A percentile compares a stretch with the other conserved stretches of the same genome.
These are phyloP conservation scores for Chaetomium fimeti DNA, from an alignment of 495 filamentous ascomycete species.

Conservation along the genomic window DNA sequence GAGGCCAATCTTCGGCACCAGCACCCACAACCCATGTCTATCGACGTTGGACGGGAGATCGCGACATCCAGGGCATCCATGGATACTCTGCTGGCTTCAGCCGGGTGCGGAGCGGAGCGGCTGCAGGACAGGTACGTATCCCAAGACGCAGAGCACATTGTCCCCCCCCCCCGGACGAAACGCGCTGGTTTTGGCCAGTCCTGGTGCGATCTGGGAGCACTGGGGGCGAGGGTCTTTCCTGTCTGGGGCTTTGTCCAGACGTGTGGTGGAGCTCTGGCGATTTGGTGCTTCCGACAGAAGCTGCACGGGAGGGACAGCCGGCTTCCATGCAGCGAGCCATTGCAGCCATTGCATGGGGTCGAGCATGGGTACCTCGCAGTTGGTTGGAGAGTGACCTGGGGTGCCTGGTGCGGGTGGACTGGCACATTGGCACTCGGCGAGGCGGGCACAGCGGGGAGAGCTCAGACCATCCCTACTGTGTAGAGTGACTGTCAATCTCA, in stretches of 20 bases:
- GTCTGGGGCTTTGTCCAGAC: constrained; percentile 28
- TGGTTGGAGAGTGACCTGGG: not conserved
- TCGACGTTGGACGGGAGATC: constrained; percentile 30
- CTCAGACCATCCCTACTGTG: constrained; percentile 14
- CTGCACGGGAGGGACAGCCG: constrained; percentile 25
- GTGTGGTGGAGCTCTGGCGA: constrained; percentile 26
- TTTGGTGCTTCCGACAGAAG: constrained; percentile 26
- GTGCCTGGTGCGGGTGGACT: constrained; percentile 7
- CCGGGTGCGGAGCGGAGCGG: constrained; percentile 30
- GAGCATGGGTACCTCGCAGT: not conserved
- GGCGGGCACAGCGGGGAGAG: constrained; percentile 7
- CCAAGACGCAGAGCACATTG: constrained; percentile 9
- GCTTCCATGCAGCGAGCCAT: constrained; percentile 31
- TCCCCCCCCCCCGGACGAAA: not conserved
- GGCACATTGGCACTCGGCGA: not conserved
- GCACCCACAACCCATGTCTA: constrained; percentile 34
- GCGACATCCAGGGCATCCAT: constrained; percentile 29
- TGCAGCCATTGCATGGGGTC: constrained; percentile 17
- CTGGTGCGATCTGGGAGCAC: constrained; percentile 28
- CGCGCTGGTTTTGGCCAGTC: constrained; percentile 29
- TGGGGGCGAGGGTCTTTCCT: constrained; percentile 29
- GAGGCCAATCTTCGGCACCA: constrained; percentile 32
- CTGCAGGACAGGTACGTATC: constrained; percentile 26
- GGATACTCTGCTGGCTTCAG: constrained; percentile 6
- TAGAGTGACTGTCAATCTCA: constrained; percentile 13